A percentile compares a stretch with the other conserved stretches of the same genome.
phyloP scores from a whole-genome alignment of 768 basidiomycete species.

The Kwoniella bestiolae region DNA sequence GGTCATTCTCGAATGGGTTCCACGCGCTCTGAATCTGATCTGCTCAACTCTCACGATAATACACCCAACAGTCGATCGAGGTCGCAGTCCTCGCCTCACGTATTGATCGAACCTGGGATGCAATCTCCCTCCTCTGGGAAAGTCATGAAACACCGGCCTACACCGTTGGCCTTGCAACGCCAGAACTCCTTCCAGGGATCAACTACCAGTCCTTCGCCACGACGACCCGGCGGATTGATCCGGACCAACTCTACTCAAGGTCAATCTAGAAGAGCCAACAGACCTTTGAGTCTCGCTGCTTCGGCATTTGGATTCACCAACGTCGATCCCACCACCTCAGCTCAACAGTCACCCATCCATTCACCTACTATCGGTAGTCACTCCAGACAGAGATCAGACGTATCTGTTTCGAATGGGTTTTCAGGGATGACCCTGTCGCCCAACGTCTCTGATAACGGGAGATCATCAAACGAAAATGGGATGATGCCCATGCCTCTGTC shows the following conservation, averaged over 20 bases:
- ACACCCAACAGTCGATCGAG: conserved; percentile 42
- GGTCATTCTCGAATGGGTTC: conserved; percentile 31
- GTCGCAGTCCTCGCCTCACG: conserved; percentile 53
- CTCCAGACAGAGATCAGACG: conserved; percentile 45
- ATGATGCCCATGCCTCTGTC: conserved; percentile 26
- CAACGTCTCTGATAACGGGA: conserved; percentile 34
- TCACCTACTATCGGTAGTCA: conserved; percentile 40
- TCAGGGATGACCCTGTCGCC: conserved; percentile 54
- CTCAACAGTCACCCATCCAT: conserved; percentile 29
- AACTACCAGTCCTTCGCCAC: conserved; percentile 46
- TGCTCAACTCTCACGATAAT: conserved; percentile 29
- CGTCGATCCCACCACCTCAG: conserved; percentile 32
- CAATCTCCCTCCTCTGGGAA: conserved; percentile 51
- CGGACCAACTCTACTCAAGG: conserved; percentile 49
- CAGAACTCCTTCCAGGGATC: conserved; percentile 54
- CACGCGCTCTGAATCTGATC: conserved; percentile 40
- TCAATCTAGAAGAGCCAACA: conserved; percentile 27
- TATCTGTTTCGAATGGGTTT: conserved; percentile 39
- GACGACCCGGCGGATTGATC: conserved; percentile 40
- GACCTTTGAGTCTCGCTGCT: conserved; percentile 50
- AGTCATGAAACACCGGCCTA: conserved; percentile 39
- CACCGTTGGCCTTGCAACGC: conserved; percentile 43
- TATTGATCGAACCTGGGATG: conserved; percentile 32
- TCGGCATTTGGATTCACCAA: conserved; percentile 56
- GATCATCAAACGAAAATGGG: not conserved